A percentile compares a stretch with the other conserved stretches of the same genome.
phyloP scores from a whole-genome alignment of 2,329 filamentous ascomycete genomes.

The Leptosphaerulina australis region DNA sequence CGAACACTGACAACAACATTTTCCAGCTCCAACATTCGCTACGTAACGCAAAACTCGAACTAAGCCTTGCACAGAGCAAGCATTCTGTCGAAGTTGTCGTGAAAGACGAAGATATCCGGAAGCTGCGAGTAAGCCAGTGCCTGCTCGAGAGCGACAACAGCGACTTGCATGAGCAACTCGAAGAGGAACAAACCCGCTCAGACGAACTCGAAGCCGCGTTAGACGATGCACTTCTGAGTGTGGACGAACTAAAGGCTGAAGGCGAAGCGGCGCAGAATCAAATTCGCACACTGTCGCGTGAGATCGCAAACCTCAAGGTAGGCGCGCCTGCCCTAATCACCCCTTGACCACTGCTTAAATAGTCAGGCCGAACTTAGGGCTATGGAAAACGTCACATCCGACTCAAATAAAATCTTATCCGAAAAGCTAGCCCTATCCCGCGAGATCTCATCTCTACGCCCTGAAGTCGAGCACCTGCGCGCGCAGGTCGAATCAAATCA shows the following conservation, averaged over 20 bases:
- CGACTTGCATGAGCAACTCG: slow-evolving; percentile 67
- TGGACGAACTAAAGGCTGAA: slow-evolving; percentile 56
- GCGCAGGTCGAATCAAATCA: slow-evolving; percentile 67
- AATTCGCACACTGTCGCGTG: slow-evolving; percentile 58
- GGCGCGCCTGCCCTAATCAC: slow-evolving; percentile 53
- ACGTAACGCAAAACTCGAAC: slow-evolving; percentile 64
- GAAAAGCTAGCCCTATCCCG: slow-evolving; percentile 68
- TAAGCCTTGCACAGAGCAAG: slow-evolving; percentile 69
- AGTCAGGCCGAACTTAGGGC: slow-evolving; percentile 72
- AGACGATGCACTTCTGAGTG: slow-evolving; percentile 55
- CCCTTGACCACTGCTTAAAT: slow-evolving; percentile 35
- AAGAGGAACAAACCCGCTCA: slow-evolving; percentile 65
- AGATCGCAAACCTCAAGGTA: slow-evolving; percentile 64
- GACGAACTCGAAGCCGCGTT: slow-evolving; percentile 60
- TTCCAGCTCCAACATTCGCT: slow-evolving; percentile 58
- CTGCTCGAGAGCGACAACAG: slow-evolving; percentile 76
- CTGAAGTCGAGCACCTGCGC: slow-evolving; percentile 67
- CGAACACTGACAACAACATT: slow-evolving; percentile 20
- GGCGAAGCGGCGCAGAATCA: slow-evolving; percentile 57
- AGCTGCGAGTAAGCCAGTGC: slow-evolving; percentile 67
- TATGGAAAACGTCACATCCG: slow-evolving; percentile 69
- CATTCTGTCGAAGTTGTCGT: slow-evolving; percentile 70
- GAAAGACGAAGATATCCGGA: slow-evolving; percentile 76
- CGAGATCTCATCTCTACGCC: slow-evolving; percentile 64
- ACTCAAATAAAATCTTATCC: slow-evolving; percentile 71